Conservation (phyloP, 2,329 filamentous ascomycete species). For the Fusarium guadeloupense region DNA sequence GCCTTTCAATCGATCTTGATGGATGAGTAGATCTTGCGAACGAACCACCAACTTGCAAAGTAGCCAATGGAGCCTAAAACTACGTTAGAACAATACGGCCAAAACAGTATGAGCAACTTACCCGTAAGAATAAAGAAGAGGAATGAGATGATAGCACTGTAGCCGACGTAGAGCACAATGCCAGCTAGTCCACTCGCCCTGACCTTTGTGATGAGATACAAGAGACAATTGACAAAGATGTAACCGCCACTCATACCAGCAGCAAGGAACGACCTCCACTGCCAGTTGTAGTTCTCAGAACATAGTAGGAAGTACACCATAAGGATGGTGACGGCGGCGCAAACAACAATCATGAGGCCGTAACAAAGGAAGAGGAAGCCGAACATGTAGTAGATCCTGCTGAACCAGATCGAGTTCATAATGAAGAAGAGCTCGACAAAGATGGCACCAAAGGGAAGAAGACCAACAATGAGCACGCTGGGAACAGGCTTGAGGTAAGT, state of each 20-base stretch:
- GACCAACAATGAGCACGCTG: conserved; percentile 89
- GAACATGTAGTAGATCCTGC: conserved; percentile 99
- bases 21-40: conserved; percentile 92
- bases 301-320: conserved; percentile 97
- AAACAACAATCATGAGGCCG: conserved; percentile 95
- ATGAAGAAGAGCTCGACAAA: conserved; percentile 99
- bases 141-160: conserved; percentile 88
- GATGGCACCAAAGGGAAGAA: conserved; percentile 94
- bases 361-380: conserved; percentile 98
- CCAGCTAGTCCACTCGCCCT: conserved; percentile 86
- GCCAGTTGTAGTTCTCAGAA: conserved; percentile 98
- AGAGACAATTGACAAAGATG: conserved; percentile 88
- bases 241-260: conserved; percentile 91
- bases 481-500: conserved; percentile 88
- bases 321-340: conserved; percentile 88
- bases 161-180: conserved; percentile 91
- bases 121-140: conserved; percentile 94
- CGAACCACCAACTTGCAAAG: conserved; percentile 93
- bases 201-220: conserved; percentile 91
- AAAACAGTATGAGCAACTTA: conserved; percentile 58
- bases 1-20: conserved; percentile 88
- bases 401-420: conserved; percentile 99
- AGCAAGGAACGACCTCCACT: conserved; percentile 93
- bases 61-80: conserved; percentile 88
- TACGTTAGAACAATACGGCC: conserved; percentile 23